These are phyloP conservation scores for Pharus latifolius DNA, from an alignment of 176 grass and related monocot genomes.

Conservation along the genomic window DNA sequence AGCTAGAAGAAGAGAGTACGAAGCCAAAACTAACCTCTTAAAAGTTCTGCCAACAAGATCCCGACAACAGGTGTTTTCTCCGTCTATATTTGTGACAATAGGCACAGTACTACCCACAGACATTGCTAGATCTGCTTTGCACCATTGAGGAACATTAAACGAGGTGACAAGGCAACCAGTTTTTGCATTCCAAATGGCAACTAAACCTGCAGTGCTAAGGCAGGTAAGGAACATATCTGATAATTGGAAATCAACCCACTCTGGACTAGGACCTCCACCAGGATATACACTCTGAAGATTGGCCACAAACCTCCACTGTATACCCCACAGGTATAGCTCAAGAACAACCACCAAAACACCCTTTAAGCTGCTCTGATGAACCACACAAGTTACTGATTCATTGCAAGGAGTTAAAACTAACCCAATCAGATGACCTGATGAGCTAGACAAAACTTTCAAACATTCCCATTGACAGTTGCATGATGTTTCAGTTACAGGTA, in stretches of 20 bases:
- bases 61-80: constrained; percentile 5
- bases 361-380: constrained; percentile 19
- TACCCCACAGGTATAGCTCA: constrained; percentile 62
- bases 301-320: constrained; percentile 75
- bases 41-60: constrained; percentile 28
- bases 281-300: constrained; percentile 47
- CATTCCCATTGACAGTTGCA: constrained; percentile 43
- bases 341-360: constrained; percentile 47
- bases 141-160: constrained; percentile 38
- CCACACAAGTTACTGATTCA: constrained; percentile 20
- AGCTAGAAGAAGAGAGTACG: constrained; percentile 52
- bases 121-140: constrained; percentile 20
- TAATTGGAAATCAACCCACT: constrained; percentile 84
- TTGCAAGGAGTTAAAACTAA: constrained; percentile 45
- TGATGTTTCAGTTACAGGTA: constrained; percentile 33
- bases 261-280: constrained; percentile 23
- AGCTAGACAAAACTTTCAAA: constrained; percentile 64
- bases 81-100: constrained; percentile 6
- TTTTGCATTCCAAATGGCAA: constrained; percentile 60
- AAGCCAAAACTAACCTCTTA: constrained; percentile 63
- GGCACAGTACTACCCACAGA: constrained; percentile 6
- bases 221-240: constrained; percentile 76
- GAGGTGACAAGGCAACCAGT: constrained; percentile 26
- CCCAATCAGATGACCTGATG: constrained; percentile 60
- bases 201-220: constrained; percentile 50